These are phyloP conservation scores for Grosmannia huntii DNA, from an alignment of 2,329 filamentous ascomycete species.

Conservation along the genomic window DNA sequence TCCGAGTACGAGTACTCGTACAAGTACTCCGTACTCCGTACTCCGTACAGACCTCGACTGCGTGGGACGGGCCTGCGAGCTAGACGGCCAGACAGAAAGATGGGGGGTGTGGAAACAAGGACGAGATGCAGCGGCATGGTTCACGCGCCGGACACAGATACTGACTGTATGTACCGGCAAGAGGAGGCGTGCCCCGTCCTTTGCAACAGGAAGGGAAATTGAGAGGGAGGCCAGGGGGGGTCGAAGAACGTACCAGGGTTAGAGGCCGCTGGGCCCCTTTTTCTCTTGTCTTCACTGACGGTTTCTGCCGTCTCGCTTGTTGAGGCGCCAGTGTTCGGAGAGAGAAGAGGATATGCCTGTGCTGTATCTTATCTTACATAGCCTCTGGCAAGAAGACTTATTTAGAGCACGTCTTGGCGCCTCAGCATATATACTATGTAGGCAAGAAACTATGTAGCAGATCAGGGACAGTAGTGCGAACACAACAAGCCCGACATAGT, in stretches of 20 bases:
- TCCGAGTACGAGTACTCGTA: neutral
- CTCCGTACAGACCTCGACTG: neutral
- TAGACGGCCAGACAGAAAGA: neutral
- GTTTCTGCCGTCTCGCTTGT: neutral
- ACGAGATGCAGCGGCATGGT: neutral
- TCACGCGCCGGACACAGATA: neutral
- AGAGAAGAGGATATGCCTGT: neutral
- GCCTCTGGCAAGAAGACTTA: neutral
- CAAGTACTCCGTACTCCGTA: too few relatives aligned
- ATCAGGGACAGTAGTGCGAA: neutral
- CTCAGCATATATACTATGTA: neutral
- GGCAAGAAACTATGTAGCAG: too few relatives aligned
- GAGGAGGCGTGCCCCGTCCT: neutral
- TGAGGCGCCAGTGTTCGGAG: neutral
- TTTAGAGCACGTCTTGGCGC: neutral
- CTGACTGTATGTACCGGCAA: neutral
- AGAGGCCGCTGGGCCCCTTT: neutral
- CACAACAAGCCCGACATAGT: neutral
- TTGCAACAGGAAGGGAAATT: neutral
- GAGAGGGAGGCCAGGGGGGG: neutral
- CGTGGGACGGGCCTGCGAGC: slow-evolving; percentile 1
- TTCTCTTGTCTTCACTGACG: neutral
- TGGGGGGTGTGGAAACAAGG: neutral
- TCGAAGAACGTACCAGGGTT: slow-evolving; percentile 1
- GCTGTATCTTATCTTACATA: neutral